These are phyloP conservation scores for Gypsophila paniculata DNA, from an alignment of 179 eudicot species.

Conservation along the genomic window DNA sequence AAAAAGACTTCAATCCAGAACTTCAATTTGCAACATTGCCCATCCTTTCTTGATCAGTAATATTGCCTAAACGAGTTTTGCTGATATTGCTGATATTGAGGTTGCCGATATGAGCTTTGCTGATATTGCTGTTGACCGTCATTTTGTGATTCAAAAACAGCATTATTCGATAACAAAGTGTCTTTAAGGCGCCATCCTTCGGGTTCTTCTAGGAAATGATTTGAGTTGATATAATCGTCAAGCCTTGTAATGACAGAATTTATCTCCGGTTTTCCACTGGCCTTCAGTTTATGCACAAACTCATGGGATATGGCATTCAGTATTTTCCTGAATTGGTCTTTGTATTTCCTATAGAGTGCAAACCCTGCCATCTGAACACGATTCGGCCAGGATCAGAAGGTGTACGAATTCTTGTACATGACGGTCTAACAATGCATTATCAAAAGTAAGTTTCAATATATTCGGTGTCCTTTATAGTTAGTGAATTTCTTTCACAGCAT, in stretches of 20 bases:
- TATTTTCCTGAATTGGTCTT: slow-evolving; percentile 65
- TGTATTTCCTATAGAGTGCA: slow-evolving; percentile 59
- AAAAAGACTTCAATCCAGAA: too few species aligned
- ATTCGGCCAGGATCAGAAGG: background rate
- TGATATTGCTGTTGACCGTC: slow-evolving; percentile 21
- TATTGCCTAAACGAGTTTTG: background rate
- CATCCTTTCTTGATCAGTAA: background rate
- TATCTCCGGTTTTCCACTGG: slow-evolving; percentile 29
- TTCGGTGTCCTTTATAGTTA: background rate
- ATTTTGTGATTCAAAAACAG: slow-evolving; percentile 20
- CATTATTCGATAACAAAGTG: slow-evolving; percentile 32
- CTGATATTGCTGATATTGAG: slow-evolving; percentile 4
- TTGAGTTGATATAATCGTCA: slow-evolving; percentile 52
- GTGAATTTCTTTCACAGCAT: background rate
- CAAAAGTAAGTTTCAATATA: background rate
- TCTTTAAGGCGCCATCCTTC: slow-evolving; percentile 56
- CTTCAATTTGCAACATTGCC: background rate
- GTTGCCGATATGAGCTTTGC: slow-evolving; percentile 14
- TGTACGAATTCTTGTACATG: background rate
- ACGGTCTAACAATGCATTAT: background rate
- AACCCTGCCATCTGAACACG: slow-evolving; percentile 78
- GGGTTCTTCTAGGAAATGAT: slow-evolving; percentile 51
- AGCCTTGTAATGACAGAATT: slow-evolving; percentile 36
- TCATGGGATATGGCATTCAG: slow-evolving; percentile 44
- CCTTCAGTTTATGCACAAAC: slow-evolving; percentile 45